Base-by-base conservation (phyloP, 768 basidiomycete species). In the Suillus fuscotomentosus region DNA sequence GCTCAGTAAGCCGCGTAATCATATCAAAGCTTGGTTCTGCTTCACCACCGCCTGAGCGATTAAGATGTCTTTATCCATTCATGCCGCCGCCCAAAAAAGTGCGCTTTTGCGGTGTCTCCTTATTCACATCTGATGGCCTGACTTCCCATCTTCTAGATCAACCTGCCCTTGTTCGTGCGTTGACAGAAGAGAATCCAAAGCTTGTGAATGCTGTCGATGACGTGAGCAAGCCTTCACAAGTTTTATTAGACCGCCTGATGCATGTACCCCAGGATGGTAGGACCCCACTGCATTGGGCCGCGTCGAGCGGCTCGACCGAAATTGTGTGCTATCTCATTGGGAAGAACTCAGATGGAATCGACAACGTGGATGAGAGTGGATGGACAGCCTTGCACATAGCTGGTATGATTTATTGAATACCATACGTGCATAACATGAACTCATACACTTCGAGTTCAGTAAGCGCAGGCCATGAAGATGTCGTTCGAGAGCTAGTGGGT, bases 231-330 rank as follows among this genome's bases (percentile, higher is more conserved):
- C 15, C 3, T 43, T 60, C 24, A 13, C 15, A 50, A 27, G 54
- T 15, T n/a, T 43, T 14, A 45, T 34, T 47, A 17, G 48, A 42
- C 31, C 36, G 11, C 34, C 61, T 48, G 31, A 60, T 24, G 4
- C 24, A 6, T 61, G 42, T 20, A 14, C 22, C 53, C 60, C 65
- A 93, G 91, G 92, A 95, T 73, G 88, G 83, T 45, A 82, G 93
- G 41, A 92, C 93, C 0, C 84, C 93, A 10, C 77, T 95, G n/a
- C 93, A 95, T 70, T 94, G 92, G 91, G 90, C 92, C 63, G 87
- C 92, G 14, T 88, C 88, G 13, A 86, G 86, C 22, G 92, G 91
- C 60, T 83, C 88, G 47, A 73, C 85, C 62, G 90, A 91, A 62
- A 86, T 92, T 66, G 82, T 73, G 36, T 80, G 84, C 61, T 90